Percentiles rank a stretch among this genome's conserved stretches.
Evolutionary conservation across 352 stramenopile species (phyloP).

Genomic region (Phytophthora idaei): DNA sequence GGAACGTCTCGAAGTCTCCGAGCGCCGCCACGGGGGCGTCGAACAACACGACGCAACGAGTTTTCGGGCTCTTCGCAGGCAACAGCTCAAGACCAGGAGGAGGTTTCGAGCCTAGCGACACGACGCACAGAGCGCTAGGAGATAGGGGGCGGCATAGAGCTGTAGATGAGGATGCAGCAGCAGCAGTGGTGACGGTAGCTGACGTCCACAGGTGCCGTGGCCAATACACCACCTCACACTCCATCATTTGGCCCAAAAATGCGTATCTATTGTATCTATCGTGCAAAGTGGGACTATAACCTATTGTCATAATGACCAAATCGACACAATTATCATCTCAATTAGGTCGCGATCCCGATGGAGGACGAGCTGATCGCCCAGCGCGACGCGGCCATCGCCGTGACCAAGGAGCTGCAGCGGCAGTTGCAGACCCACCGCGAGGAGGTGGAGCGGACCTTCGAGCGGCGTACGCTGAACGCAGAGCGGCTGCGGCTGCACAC

Average conservation of each 20-base stretch:
- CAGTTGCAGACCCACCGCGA: constrained; percentile 60
- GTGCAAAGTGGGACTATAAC: not conserved
- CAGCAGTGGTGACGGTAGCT: not conserved
- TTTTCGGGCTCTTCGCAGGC: constrained; percentile 1
- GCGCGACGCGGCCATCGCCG: constrained; percentile 75
- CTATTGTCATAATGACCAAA: not conserved
- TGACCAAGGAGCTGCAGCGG: constrained; percentile 75
- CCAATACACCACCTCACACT: constrained; percentile 52
- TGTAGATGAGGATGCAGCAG: not conserved
- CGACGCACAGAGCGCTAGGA: constrained; percentile 38
- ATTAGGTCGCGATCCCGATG: constrained; percentile 35
- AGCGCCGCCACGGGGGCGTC: constrained; percentile 28
- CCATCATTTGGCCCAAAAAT: constrained; percentile 7
- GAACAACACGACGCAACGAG: constrained; percentile 34
- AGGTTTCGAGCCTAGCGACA: constrained; percentile 22
- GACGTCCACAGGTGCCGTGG: constrained; percentile 36
- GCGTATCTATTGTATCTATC: not conserved
- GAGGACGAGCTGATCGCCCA: constrained; percentile 78
- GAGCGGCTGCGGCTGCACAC: constrained; percentile 72
- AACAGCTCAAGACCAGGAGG: constrained; percentile 16
- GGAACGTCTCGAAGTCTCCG: constrained; percentile 26
- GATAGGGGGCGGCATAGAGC: constrained; percentile 30
- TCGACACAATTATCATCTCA: not conserved
- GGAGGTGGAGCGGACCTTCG: constrained; percentile 57
- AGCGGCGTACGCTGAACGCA: constrained; percentile 71